These are phyloP conservation scores for Botrytis squamosa DNA, from an alignment of 2,329 filamentous ascomycete genomes.

Conservation along the genomic window DNA sequence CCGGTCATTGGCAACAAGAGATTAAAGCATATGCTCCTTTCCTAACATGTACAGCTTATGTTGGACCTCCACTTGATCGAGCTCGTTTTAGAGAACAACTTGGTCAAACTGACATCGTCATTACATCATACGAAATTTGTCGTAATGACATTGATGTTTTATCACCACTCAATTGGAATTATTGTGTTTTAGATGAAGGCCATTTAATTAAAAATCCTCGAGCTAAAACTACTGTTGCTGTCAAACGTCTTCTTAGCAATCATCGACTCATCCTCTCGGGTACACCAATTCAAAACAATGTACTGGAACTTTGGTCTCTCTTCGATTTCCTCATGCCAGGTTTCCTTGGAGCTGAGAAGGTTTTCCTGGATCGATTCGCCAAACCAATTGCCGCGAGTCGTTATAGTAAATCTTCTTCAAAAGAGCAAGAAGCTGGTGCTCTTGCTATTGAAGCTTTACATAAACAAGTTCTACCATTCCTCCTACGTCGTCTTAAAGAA, in stretches of 20 bases:
- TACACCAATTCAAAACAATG: slow-evolving; percentile 97
- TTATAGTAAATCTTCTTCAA: slow-evolving; percentile 95
- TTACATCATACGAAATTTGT: slow-evolving; percentile 97
- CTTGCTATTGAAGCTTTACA: slow-evolving; percentile 97
- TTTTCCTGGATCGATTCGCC: slow-evolving; percentile 88
- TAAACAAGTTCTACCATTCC: slow-evolving; percentile 95
- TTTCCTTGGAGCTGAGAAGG: slow-evolving; percentile 91
- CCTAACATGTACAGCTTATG: slow-evolving; percentile 83
- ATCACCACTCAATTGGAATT: slow-evolving; percentile 87
- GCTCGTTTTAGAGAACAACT: slow-evolving; percentile 68
- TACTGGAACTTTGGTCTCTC: slow-evolving; percentile 93
- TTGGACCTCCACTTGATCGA: slow-evolving; percentile 82
- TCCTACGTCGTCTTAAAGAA: slow-evolving; percentile 93
- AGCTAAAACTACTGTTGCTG: slow-evolving; percentile 90
- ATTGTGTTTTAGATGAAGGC: slow-evolving; percentile 93
- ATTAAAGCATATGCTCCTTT: slow-evolving; percentile 95
- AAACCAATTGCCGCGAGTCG: slow-evolving; percentile 90
- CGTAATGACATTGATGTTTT: slow-evolving; percentile 91
- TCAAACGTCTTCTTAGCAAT: slow-evolving; percentile 86
- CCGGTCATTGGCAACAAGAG: slow-evolving; percentile 98
- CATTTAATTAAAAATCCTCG: slow-evolving; percentile 99
- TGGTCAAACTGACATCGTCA: slow-evolving; percentile 81
- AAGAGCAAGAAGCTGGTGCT: slow-evolving; percentile 95
- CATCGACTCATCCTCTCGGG: slow-evolving; percentile 95
- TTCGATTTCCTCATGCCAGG: slow-evolving; percentile 99